Conservation (phyloP, 768 basidiomycete species). For the Suillus alpinus region DNA sequence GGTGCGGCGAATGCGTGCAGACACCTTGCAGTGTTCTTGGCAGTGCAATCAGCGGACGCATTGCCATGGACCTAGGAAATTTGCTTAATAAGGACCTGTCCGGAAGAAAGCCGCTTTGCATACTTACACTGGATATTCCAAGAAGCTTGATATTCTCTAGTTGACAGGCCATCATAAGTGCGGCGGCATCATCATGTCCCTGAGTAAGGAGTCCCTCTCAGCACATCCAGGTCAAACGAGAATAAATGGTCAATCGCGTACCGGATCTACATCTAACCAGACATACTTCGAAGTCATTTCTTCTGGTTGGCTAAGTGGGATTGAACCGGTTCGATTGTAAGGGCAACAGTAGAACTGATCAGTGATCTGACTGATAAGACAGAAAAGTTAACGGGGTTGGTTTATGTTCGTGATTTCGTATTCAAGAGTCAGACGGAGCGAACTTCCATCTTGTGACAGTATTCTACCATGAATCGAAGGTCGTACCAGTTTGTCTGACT, state of each 20-base stretch:
- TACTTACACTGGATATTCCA: slow-evolving; percentile 75
- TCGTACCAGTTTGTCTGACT: not conserved
- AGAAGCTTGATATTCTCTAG: slow-evolving; percentile 63
- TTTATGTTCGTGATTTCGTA: not conserved
- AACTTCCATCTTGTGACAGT: not conserved
- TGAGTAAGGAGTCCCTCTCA: slow-evolving; percentile 21
- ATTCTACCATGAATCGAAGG: not conserved
- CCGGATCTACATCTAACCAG: slow-evolving; percentile 71
- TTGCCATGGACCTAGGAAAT: slow-evolving; percentile 75
- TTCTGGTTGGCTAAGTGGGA: not conserved
- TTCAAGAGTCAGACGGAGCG: not conserved
- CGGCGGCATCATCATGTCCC: slow-evolving; percentile 91
- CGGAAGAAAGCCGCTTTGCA: slow-evolving; percentile 13
- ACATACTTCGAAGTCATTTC: slow-evolving; percentile 26
- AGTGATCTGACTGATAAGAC: not conserved
- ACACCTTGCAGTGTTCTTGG: slow-evolving; percentile 73
- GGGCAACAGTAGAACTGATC: not conserved
- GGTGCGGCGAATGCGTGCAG: slow-evolving; percentile 73
- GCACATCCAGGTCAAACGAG: not conserved
- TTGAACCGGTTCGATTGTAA: not conserved
- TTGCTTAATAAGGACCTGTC: not conserved
- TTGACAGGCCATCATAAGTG: slow-evolving; percentile 74
- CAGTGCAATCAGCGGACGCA: slow-evolving; percentile 56
- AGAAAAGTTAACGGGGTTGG: not conserved
- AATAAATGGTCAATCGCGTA: slow-evolving; percentile 26